These are phyloP conservation scores for Eucalyptus marginata DNA, from an alignment of 345 rosid genomes.

Conservation along the genomic window DNA sequence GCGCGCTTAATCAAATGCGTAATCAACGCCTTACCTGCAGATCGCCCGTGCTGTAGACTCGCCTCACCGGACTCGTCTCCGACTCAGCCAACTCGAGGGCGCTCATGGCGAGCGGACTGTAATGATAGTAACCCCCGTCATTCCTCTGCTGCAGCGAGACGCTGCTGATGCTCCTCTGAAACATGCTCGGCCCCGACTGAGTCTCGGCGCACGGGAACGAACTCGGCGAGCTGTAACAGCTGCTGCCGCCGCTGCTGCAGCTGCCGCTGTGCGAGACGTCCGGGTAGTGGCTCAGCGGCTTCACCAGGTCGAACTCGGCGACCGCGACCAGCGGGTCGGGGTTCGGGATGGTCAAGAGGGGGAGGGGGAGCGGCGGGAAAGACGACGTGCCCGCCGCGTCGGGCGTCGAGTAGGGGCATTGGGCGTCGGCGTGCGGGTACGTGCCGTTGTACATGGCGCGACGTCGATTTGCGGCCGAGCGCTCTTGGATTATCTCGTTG, in stretches of 20 bases:
- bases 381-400: slow-evolving; percentile 7
- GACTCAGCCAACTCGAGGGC: slow-evolving; percentile 21
- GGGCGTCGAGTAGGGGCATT: slow-evolving; percentile 5
- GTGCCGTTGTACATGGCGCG: slow-evolving; percentile 25
- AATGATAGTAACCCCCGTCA: slow-evolving; percentile 18
- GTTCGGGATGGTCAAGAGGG: slow-evolving; percentile 12
- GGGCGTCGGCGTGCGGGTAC: slow-evolving; percentile 2
- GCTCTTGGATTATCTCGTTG: background rate
- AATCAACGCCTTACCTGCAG: slow-evolving; percentile 33
- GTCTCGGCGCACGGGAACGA: slow-evolving; percentile 28
- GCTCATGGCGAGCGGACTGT: background rate
- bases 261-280: slow-evolving; percentile 9
- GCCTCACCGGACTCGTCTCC: slow-evolving; percentile 43
- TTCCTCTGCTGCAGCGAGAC: slow-evolving; percentile 30
- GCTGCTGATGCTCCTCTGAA: slow-evolving; percentile 67
- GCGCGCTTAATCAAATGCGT: no score
- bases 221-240: slow-evolving; percentile 53
- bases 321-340: background rate
- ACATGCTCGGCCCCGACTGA: slow-evolving; percentile 12
- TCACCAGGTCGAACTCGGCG: slow-evolving; percentile 5
- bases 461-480: background rate
- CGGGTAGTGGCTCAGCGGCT: background rate
- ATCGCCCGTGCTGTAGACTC: slow-evolving; percentile 80
- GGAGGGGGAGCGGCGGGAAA: slow-evolving; percentile 13
- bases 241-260: slow-evolving; percentile 25